Evolutionary conservation across 176 grass and related monocot species (phyloP), one percentile per base, ranked within the genome.

Genomic region (Avena insularis): DNA sequence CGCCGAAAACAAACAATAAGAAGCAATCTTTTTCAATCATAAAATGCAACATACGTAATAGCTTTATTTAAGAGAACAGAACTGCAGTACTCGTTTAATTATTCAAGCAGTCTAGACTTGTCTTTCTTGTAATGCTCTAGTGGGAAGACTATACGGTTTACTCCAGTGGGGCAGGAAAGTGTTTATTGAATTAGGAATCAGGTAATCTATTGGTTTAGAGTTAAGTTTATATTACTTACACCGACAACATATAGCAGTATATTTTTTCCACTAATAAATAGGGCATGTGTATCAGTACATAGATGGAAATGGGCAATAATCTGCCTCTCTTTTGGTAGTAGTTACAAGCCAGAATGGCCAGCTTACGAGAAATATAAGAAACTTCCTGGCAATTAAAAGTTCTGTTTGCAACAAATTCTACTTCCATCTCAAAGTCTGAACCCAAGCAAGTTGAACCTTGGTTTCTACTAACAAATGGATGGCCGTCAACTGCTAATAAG

Each of bases 31-130:
- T 7, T 43, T 43, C 40, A 43, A 43, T 7, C 40, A 53, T 16
- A 43, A 4, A 77, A 85, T n/a, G 59, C 9, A 77, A 60, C 11
- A 57, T 36, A 10, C 27, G 20, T 13, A 20, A 40, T 17, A 82
- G 59, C 6, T 71, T 16, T 6, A 64, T 55, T 5, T 54, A 23
- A 51, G 53, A 31, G 13, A 59, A 87, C 12, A 33, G 9, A 50
- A 21, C 12, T 54, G 2, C 20, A 12, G 15, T 35, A 49, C 55
- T 48, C 1, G 50, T 83, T 53, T 13, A 54, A 29, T 6, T 55
- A 46, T 47, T 36, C 56, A 74, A 79, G 1, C 48, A 87, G 23
- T 9, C 64, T 66, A 83, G 14, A 78, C 17, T 49, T 78, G 4
- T n/a, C 75, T 35, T 77, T 82, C 5, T 43, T 50, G 63, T 12